These are phyloP conservation scores for Leishmania major DNA, from an alignment of 208 protist species.

Conservation along the genomic window DNA sequence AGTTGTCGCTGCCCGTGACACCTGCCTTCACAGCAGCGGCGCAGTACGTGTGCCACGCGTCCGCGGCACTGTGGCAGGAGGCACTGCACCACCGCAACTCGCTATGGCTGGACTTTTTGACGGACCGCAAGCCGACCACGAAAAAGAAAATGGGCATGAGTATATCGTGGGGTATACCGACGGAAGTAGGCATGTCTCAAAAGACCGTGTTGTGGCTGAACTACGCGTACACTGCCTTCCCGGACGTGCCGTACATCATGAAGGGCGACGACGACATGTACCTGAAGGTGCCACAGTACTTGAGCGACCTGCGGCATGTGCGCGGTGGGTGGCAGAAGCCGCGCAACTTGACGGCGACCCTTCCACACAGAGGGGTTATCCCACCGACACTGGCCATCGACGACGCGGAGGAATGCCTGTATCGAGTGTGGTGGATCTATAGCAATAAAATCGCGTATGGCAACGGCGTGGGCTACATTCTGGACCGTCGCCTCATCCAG, in stretches of 20 bases:
- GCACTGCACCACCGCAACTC: conserved; percentile 26
- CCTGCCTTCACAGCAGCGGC: conserved; percentile 2
- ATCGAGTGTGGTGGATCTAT: background rate
- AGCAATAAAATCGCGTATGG: background rate
- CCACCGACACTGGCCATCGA: background rate
- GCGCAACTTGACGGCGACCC: background rate
- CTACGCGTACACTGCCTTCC: conserved; percentile 37
- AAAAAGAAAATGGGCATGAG: conserved; percentile 23
- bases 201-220: conserved; percentile 42
- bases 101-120: conserved; percentile 30
- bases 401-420: background rate
- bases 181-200: conserved; percentile 37
- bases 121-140: conserved; percentile 27
- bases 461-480: background rate
- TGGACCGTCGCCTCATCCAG: background rate
- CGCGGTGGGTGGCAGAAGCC: background rate
- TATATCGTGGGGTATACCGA: conserved; percentile 29
- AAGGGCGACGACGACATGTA: conserved; percentile 61
- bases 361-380: background rate
- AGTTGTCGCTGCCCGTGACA: conserved; percentile 3
- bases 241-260: conserved; percentile 36
- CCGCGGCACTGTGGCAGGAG: conserved; percentile 30
- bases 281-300: conserved; percentile 49
- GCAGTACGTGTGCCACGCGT: conserved; percentile 17
- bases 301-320: conserved; percentile 33